These are phyloP conservation scores for Termitomyces eurrhizus DNA, from an alignment of 768 basidiomycete species.

Conservation along the genomic window DNA sequence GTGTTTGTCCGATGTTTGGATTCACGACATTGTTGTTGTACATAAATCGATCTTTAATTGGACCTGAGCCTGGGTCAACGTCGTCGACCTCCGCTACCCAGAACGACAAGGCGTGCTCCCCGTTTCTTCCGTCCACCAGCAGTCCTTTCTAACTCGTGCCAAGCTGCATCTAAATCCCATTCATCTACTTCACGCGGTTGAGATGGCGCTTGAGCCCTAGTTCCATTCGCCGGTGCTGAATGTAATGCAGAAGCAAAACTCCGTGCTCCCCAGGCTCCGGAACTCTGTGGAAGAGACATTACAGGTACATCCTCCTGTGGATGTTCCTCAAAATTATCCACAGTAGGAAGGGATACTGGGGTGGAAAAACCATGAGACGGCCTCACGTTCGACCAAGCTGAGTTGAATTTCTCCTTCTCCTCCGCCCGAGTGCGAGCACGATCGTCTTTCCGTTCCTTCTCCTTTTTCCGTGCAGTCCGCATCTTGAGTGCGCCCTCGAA, in stretches of 20 bases:
- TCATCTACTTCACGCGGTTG: conserved; percentile 47
- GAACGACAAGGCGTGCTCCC: conserved; percentile 61
- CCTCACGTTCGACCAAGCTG: conserved; percentile 14
- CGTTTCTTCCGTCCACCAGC: conserved; percentile 56
- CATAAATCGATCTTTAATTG: conserved; percentile 9
- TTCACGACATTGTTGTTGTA: conserved; percentile 13
- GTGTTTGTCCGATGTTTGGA: conserved; percentile 14
- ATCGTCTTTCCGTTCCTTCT: conserved; percentile 85
- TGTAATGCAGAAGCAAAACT: conserved; percentile 82
- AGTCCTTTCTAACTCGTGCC: conserved; percentile 74
- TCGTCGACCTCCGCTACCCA: conserved; percentile 62
- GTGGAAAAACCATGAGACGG: conserved; percentile 17
- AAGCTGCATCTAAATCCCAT: conserved; percentile 76
- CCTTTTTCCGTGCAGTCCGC: conserved; percentile 69
- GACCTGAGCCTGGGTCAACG: conserved; percentile 10
- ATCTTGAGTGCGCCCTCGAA: conserved; percentile 82
- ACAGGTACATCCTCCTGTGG: conserved; percentile 18
- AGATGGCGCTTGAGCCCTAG: conserved; percentile 23
- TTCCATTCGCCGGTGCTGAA: conserved; percentile 32
- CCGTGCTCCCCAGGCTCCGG: conserved; percentile 74
- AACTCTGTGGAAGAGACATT: conserved; percentile 16
- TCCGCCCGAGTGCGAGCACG: conserved; percentile 76
- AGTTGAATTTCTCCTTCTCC: conserved; percentile 54
- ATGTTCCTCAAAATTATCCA: conserved; percentile 22
- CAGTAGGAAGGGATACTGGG: conserved; percentile 19